A percentile compares a stretch with the other conserved stretches of the same genome.
Conservation (phyloP, 345 rosid species). For the Salix brachista region DNA sequence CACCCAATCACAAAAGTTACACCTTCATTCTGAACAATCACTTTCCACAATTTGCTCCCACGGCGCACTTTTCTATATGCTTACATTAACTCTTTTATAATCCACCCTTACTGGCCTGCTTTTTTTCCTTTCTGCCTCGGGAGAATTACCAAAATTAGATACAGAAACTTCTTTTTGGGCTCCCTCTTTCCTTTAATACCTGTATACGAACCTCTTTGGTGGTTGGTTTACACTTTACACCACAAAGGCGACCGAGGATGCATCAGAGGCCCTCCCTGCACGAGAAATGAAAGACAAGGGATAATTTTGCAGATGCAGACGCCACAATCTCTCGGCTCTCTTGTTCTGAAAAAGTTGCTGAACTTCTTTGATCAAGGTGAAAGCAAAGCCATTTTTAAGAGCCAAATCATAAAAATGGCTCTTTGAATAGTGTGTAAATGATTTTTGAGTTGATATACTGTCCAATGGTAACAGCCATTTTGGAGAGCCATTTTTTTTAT, state of each 20-base stretch:
- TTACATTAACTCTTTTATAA: constrained; percentile 16
- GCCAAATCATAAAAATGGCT: too few relatives aligned
- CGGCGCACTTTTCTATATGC: constrained; percentile 22
- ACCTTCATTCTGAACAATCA: constrained; percentile 18
- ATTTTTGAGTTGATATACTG: too few relatives aligned
- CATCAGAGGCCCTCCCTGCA: too few relatives aligned
- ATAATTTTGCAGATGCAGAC: too few relatives aligned
- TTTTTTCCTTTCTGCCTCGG: constrained; percentile 18
- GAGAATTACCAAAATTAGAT: constrained; percentile 11
- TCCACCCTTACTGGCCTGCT: constrained; percentile 1
- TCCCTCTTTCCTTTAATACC: constrained; percentile 19
- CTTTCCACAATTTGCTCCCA: constrained; percentile 36
- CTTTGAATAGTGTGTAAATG: too few relatives aligned
- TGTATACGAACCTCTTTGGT: constrained; percentile 16
- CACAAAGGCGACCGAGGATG: constrained; percentile 45
- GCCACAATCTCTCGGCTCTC: too few relatives aligned
- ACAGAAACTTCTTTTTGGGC: constrained; percentile 14
- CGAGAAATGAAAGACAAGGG: too few relatives aligned
- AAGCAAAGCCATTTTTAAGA: too few relatives aligned
- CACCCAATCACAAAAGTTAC: neutral
- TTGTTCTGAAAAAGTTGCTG: too few relatives aligned
- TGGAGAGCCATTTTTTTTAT: too few relatives aligned
- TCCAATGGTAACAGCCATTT: too few relatives aligned
- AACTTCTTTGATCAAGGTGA: too few relatives aligned
- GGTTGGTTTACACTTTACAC: constrained; percentile 27